Evolutionary conservation across 1,139 yeast species (phyloP), one percentile per base, ranked within the genome.

Genomic region (Taiozyma sp.): DNA sequence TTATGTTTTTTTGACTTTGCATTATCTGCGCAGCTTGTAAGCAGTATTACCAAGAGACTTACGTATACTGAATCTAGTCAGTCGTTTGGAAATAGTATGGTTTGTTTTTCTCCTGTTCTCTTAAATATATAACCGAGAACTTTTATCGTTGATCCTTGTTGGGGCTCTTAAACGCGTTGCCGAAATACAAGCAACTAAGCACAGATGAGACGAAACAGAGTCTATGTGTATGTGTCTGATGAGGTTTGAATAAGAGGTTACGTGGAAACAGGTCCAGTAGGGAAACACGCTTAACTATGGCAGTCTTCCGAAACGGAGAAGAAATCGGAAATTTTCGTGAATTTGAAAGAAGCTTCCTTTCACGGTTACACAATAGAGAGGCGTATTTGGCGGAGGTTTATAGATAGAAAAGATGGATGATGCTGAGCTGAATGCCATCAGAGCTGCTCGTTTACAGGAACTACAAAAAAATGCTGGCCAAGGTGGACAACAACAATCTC

Each of bases 381-480:
- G n/a, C 34, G 8, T 8, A n/a, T 32, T 32, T 32, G 36, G 36
- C 8, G 8, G 14, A n/a, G 19, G 14, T n/a, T 32, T 23, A 22
- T 28, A 28, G 24, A 38, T 23, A 12, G 8, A 45, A 24, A 8
- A 19, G 19, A 5, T 63, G 68, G 62, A 60, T 47, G 97, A 91
- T 69, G 72, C 87, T 32, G 98, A 92, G 68, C 72, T 92, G 54
- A 83, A 85, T 60, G 97, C 97, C 24, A 87, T 92, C 56, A 79
- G 97, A 61, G 87, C 89, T 48, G 97, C 97, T 14, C 79, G 97
- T 58, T 70, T 92, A 58, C 84, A 87, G 14, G 96, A 91, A 68
- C 74, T 92, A 57, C 96, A 88, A 63, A 78, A 78, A 56, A 76
- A 75, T 58, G 67, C 77, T 2, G 74, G 71, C 22, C 63, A 56